Percentiles rank a stretch among this genome's conserved stretches.
These are phyloP conservation scores for Pichia cephalocereana DNA, from an alignment of 805 yeast genomes.

Conservation along the genomic window DNA sequence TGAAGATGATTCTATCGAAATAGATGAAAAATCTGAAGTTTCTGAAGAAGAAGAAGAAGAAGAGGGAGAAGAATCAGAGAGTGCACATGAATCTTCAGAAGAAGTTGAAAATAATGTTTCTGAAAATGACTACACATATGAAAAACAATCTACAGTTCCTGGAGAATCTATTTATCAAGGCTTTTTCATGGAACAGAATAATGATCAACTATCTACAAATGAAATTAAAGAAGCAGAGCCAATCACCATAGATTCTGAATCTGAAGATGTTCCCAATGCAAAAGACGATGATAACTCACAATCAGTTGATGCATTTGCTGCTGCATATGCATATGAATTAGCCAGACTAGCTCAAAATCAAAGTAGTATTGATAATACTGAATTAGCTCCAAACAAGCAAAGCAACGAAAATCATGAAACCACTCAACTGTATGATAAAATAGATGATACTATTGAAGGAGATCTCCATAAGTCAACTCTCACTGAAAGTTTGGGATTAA, in stretches of 20 bases:
- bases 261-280: background rate
- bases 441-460: no score
- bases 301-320: background rate
- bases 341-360: constrained; percentile 4
- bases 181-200: background rate
- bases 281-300: background rate
- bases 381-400: background rate
- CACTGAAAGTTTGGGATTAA: no score
- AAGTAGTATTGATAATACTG: background rate
- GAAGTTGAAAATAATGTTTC: no score
- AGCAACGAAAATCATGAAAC: background rate
- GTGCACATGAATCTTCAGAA: background rate
- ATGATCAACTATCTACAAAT: background rate
- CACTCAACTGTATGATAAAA: no score
- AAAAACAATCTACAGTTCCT: background rate
- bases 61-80: background rate
- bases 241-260: constrained; percentile 3
- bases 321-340: background rate
- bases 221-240: background rate
- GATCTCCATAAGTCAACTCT: no score
- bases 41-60: background rate
- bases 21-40: background rate
- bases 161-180: background rate
- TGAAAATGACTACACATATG: background rate
- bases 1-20: background rate